Conservation (phyloP, 1,284 basidiomycete genomes). For the Heterobasidion occidentale region DNA sequence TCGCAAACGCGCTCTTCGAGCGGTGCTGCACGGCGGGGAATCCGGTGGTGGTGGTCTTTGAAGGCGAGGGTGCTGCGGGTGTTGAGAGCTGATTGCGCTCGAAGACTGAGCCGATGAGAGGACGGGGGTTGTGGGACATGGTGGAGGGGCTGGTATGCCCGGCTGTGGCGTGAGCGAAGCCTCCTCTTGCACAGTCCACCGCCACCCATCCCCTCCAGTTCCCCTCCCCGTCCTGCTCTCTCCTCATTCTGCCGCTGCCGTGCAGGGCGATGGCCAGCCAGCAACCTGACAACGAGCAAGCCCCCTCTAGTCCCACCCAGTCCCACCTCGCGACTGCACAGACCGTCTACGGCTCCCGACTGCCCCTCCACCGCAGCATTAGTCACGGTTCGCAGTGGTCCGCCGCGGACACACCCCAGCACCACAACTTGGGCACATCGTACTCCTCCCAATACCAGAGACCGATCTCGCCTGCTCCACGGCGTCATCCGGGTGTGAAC, state of each 20-base stretch:
- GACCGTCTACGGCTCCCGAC: conserved; percentile 11
- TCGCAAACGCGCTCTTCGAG: conserved; percentile 56
- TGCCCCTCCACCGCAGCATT: conserved; percentile 35
- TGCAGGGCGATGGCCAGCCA: neutral
- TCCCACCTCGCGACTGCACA: neutral
- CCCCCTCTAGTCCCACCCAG: neutral
- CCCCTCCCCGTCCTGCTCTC: too few species aligned
- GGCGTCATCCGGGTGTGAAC: conserved; percentile 32
- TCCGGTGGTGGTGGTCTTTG: conserved; percentile 22
- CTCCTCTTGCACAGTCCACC: too few species aligned
- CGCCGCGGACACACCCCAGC: conserved; percentile 43
- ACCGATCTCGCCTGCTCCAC: conserved; percentile 30
- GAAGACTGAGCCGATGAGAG: conserved; percentile 12
- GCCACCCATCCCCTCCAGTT: too few species aligned
- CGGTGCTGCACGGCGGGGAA: conserved; percentile 58
- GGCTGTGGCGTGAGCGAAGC: too few species aligned
- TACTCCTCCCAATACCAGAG: conserved; percentile 35
- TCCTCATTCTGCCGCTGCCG: too few species aligned
- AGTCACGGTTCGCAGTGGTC: conserved; percentile 54
- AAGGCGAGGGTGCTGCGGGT: conserved; percentile 1
- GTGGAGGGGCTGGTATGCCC: too few species aligned
- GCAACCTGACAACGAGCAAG: neutral
- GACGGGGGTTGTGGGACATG: neutral
- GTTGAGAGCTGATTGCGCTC: conserved; percentile 8
- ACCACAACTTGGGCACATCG: conserved; percentile 61